phyloP scores from a whole-genome alignment of 2,329 filamentous ascomycete genomes.

The Dendryphion nanum region DNA sequence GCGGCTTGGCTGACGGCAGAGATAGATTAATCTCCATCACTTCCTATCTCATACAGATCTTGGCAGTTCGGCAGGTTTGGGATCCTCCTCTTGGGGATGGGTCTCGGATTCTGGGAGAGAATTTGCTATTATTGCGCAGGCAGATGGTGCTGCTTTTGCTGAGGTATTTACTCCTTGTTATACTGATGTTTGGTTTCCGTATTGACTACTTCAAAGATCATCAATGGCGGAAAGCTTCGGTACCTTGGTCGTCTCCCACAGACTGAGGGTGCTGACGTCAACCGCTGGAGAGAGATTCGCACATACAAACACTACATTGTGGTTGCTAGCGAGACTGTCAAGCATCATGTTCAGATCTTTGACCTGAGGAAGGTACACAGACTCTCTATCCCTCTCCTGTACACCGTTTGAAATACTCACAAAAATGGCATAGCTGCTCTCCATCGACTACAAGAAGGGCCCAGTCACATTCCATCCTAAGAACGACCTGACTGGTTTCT shows the following conservation, averaged over 20 bases:
- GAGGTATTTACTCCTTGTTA: slow-evolving; percentile 45
- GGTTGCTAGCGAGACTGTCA: slow-evolving; percentile 46
- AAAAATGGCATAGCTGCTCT: slow-evolving; percentile 42
- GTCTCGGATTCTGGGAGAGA: slow-evolving; percentile 52
- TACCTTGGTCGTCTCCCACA: slow-evolving; percentile 55
- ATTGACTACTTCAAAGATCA: slow-evolving; percentile 27
- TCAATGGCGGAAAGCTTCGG: slow-evolving; percentile 47
- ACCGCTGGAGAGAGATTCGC: slow-evolving; percentile 54
- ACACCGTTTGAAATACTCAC: too few species aligned
- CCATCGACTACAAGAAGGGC: slow-evolving; percentile 27
- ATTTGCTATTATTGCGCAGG: slow-evolving; percentile 54
- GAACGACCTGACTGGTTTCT: slow-evolving; percentile 26
- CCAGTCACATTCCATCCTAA: slow-evolving; percentile 31
- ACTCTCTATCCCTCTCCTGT: too few species aligned
- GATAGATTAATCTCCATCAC: slow-evolving; percentile 54
- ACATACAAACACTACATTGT: slow-evolving; percentile 46
- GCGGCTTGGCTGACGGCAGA: slow-evolving; percentile 4
- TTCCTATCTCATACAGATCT: slow-evolving; percentile 56
- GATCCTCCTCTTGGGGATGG: slow-evolving; percentile 54
- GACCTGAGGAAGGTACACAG: slow-evolving; percentile 49
- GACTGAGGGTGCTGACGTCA: slow-evolving; percentile 35
- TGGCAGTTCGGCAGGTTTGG: slow-evolving; percentile 44
- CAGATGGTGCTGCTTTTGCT: slow-evolving; percentile 54
- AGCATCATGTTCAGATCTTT: slow-evolving; percentile 57
- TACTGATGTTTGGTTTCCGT: slow-evolving; percentile 8